phyloP scores from a whole-genome alignment of 2,329 filamentous ascomycete genomes.

The Periconia digitata region DNA sequence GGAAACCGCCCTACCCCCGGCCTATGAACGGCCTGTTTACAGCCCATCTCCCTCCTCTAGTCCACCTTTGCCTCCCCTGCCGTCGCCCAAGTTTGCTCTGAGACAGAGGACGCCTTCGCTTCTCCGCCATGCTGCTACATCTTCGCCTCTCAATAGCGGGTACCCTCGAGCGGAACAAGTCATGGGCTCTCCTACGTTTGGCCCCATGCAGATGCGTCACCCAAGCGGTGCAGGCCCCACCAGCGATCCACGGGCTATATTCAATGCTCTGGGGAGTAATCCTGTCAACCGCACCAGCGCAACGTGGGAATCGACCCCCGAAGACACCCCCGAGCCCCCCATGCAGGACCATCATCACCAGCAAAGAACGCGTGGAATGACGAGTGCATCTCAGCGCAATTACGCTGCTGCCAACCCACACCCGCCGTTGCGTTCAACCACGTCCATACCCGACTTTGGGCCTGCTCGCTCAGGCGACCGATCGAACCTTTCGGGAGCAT shows the following conservation, averaged over 20 bases:
- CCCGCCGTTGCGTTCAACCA: slow-evolving; percentile 35
- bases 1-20: slow-evolving; percentile 24
- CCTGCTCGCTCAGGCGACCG: slow-evolving; percentile 30
- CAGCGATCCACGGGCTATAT: slow-evolving; percentile 34
- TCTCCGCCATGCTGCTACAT: slow-evolving; percentile 37
- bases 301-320: slow-evolving; percentile 25
- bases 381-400: slow-evolving; percentile 31
- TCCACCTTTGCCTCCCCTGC: slow-evolving; percentile 34
- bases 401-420: slow-evolving; percentile 14
- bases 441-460: slow-evolving; percentile 42
- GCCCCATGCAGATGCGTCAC: slow-evolving; percentile 26
- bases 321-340: slow-evolving; percentile 19
- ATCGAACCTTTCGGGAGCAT: slow-evolving; percentile 36
- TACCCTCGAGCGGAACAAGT: slow-evolving; percentile 21
- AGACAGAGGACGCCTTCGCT: slow-evolving; percentile 46
- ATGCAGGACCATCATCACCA: slow-evolving; percentile 6
- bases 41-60: slow-evolving; percentile 34
- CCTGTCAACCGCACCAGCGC: slow-evolving; percentile 29
- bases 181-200: slow-evolving; percentile 28
- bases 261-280: slow-evolving; percentile 40
- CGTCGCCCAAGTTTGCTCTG: slow-evolving; percentile 46
- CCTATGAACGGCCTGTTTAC: slow-evolving; percentile 30
- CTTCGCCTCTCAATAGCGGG: slow-evolving; percentile 30
- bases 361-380: slow-evolving; percentile 34
- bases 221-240: slow-evolving; percentile 25